Conservation (phyloP, 2,329 filamentous ascomycete species). For the Dactylellina drechsleri region DNA sequence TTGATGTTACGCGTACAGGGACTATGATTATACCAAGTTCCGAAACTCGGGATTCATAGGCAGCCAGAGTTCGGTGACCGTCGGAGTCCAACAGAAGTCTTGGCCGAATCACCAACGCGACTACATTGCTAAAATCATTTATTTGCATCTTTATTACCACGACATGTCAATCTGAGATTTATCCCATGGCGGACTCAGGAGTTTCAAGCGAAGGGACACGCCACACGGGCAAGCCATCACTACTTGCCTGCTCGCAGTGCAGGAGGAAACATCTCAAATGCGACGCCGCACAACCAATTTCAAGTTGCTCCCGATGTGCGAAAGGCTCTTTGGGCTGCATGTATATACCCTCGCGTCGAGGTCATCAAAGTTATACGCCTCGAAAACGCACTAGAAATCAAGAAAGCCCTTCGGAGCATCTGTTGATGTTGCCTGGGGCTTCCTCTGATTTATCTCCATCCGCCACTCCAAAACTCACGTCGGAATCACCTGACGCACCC, state of each 20-base stretch:
- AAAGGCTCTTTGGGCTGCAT: background rate
- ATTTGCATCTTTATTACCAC: too few relatives aligned
- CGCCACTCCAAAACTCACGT: background rate
- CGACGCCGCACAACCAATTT: background rate
- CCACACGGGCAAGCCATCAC: background rate
- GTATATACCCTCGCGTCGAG: background rate
- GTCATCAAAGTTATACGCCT: background rate
- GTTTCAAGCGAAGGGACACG: background rate
- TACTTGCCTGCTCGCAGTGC: background rate
- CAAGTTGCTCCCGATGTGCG: background rate
- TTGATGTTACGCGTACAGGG: too few relatives aligned
- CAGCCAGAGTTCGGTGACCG: too few relatives aligned
- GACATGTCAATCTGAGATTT: too few relatives aligned
- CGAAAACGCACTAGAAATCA: background rate
- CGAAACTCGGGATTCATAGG: too few relatives aligned
- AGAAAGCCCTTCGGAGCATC: background rate
- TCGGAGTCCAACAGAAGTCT: too few relatives aligned
- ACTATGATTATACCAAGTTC: too few relatives aligned
- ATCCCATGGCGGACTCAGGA: too few relatives aligned
- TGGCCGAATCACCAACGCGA: too few relatives aligned
- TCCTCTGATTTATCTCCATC: background rate
- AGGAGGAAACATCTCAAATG: conserved; percentile 5
- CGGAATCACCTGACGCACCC: background rate
- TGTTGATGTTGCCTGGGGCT: background rate
- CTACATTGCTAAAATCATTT: too few relatives aligned